These are phyloP conservation scores for Ogataea paraovalis DNA, from an alignment of 805 yeast genomes.

Conservation along the genomic window DNA sequence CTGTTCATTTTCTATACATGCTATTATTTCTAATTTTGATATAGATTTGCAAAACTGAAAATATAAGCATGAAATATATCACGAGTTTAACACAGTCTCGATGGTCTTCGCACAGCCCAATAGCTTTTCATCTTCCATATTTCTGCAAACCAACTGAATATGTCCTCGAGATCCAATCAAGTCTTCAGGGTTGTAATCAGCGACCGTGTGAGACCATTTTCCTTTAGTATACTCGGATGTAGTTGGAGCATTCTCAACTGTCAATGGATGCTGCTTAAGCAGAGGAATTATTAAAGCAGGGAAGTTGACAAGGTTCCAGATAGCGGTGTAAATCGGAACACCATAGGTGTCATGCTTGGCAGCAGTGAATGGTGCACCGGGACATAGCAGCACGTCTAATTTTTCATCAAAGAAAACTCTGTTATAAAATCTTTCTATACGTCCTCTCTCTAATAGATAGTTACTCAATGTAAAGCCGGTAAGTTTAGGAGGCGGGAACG, in stretches of 20 bases:
- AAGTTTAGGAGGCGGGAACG: constrained; percentile 6
- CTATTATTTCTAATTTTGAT: background rate
- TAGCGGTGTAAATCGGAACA: constrained; percentile 12
- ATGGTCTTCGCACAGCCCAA: constrained; percentile 4
- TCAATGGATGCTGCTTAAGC: constrained; percentile 26
- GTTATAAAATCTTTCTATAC: constrained; percentile 4
- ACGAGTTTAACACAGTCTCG: constrained; percentile 1
- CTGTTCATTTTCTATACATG: background rate
- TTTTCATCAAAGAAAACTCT: constrained; percentile 5
- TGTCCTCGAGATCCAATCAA: constrained; percentile 56
- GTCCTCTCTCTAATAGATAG: background rate
- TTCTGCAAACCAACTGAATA: constrained; percentile 55
- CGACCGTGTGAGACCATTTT: constrained; percentile 39
- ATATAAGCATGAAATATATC: background rate
- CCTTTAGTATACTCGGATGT: constrained; percentile 26
- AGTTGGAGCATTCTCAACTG: constrained; percentile 13
- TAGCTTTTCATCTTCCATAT: constrained; percentile 54
- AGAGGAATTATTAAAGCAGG: constrained; percentile 49
- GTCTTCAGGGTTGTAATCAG: constrained; percentile 45
- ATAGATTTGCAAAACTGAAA: background rate
- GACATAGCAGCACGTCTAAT: constrained; percentile 14
- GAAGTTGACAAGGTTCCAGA: constrained; percentile 19
- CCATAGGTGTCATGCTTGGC: constrained; percentile 20
- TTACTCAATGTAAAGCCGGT: background rate
- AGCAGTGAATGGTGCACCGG: constrained; percentile 15